Evolutionary conservation across 192 early-diverging fungal species (phyloP).

Genomic region (Entophlyctis luteolus): DNA sequence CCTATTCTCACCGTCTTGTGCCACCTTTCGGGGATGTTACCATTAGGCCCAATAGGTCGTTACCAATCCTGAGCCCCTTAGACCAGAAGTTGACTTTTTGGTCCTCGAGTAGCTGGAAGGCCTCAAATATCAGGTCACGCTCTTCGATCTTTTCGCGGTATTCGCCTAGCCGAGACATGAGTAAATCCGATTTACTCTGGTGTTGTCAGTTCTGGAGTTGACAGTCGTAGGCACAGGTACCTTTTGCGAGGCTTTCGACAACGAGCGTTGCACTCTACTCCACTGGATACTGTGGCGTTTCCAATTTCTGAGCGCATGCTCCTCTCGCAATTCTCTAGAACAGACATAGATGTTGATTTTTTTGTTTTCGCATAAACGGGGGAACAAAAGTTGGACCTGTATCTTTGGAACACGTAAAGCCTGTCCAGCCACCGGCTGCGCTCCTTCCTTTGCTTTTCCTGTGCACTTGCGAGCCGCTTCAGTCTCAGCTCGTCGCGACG

Average conservation of each 20-base stretch:
- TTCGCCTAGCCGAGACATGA: conserved; percentile 46
- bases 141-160: conserved; percentile 44
- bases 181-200: conserved; percentile 26
- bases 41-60: conserved; percentile 49
- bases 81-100: conserved; percentile 51
- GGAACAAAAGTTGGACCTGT: conserved; percentile 18
- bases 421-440: conserved; percentile 32
- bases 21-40: conserved; percentile 46
- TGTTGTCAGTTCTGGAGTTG: background rate
- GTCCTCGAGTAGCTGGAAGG: conserved; percentile 43
- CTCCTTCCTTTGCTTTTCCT: conserved; percentile 19
- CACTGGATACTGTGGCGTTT: conserved; percentile 40
- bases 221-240: background rate
- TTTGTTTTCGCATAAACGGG: background rate
- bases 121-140: conserved; percentile 46
- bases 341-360: too few species aligned
- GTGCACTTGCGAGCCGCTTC: background rate
- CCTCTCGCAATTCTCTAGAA: conserved; percentile 39
- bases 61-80: conserved; percentile 45
- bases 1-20: conserved; percentile 34
- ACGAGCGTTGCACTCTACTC: conserved; percentile 22
- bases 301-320: conserved; percentile 44
- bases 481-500: too few species aligned
- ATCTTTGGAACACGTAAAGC: conserved; percentile 38
- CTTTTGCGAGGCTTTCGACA: conserved; percentile 30